Base-by-base conservation (phyloP, 2,329 filamentous ascomycete genomes). In the Colletotrichum orbiculare region DNA sequence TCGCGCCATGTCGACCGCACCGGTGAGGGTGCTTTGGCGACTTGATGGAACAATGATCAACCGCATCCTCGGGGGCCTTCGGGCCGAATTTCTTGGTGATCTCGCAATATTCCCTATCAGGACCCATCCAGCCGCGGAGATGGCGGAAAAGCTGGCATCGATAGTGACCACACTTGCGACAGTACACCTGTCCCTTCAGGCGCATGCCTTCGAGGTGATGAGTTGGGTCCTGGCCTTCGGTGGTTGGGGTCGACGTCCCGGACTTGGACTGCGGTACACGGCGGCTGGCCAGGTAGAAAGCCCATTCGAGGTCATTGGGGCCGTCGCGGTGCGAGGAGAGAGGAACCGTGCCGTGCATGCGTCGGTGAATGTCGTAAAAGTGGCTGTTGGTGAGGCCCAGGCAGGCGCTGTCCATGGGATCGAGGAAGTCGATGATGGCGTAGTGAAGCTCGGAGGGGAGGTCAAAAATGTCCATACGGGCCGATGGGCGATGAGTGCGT, bases 111-210 rank as follows among this genome's bases (percentile, higher is more conserved):
- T 90, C 87, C 66, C 81, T 76, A 17, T 75, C 79, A 43, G 79
- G 76, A 59, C 84, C 85, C 81, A 89, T 85, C 85, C 87, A 89
- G 45, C 80, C 81, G 71, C 81, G 80, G 69, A 90, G 82, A 72
- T 90, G 87, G 68, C 85, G 83, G 76, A 89, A 86, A 63, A 90
- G 80, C 78, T 89, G 86, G 74, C 87, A 90, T 41, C 87, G 82
- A 45, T 80, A 83, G 64, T 85, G 82, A 53, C 85, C 86, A 68
- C 87, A 90, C 74, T 89, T 88, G 63, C 84, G 81, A 75, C 87
- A 90, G 74, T 87, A 85, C 6, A 87, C 84, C 71, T 88, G 86
- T 25, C 86, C 87, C 60, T 82, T 82, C 53, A 86, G 81, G 33
- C 85, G 82, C 69, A 87, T 76, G 72, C 77, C 76, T 7, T 82